Evolutionary conservation across 2,329 filamentous ascomycete genomes (phyloP).

Genomic region (Ophiostoma triangulosporum): DNA sequence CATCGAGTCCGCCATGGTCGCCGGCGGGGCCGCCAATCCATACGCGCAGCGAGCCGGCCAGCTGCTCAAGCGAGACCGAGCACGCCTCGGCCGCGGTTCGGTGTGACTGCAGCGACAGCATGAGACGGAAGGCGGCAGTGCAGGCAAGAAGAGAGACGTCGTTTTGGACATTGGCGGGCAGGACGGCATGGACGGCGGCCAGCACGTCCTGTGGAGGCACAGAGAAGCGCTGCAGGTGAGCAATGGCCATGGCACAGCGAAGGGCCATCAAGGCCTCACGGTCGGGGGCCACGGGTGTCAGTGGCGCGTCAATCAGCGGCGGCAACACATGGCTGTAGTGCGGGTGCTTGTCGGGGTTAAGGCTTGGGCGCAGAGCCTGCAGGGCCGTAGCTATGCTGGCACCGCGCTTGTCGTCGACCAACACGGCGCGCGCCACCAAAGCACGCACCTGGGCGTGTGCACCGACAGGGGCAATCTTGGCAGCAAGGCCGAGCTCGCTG

Average conservation of each 20-base stretch:
- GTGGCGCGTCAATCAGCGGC: conserved; percentile 33
- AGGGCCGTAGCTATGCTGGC: conserved; percentile 43
- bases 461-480: conserved; percentile 61
- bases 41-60: conserved; percentile 43
- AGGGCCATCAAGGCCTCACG: conserved; percentile 44
- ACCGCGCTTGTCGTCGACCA: conserved; percentile 40
- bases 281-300: conserved; percentile 26
- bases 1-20: conserved; percentile 36
- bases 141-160: conserved; percentile 44
- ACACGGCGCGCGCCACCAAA: conserved; percentile 43
- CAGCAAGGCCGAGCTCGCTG: conserved; percentile 51
- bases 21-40: conserved; percentile 45
- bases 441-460: conserved; percentile 55
- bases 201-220: conserved; percentile 30
- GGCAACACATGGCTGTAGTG: conserved; percentile 19
- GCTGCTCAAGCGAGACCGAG: conserved; percentile 36
- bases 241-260: conserved; percentile 46
- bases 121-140: conserved; percentile 43
- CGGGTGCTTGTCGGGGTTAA: conserved; percentile 23
- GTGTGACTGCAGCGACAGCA: conserved; percentile 38
- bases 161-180: conserved; percentile 18
- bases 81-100: conserved; percentile 33
- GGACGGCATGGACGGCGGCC: conserved; percentile 35
- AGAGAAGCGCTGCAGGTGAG: conserved; percentile 37
- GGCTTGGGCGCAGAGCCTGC: conserved; percentile 33